Conservation (phyloP, 345 rosid species). For the Erysimum cheiranthoides region DNA sequence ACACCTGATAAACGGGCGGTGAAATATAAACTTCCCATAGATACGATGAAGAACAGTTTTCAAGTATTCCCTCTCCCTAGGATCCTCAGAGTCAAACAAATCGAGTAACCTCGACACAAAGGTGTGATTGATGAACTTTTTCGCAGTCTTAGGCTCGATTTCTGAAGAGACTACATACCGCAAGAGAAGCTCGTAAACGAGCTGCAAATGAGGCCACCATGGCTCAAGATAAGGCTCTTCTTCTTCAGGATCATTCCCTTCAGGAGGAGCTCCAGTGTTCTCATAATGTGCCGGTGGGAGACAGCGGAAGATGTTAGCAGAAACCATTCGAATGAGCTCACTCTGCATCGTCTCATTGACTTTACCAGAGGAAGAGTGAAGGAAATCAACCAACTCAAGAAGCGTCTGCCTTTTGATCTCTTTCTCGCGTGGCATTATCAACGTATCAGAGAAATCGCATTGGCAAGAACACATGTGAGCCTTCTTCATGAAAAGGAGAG, state of each 20-base stretch:
- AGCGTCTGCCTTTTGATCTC: conserved; percentile 52
- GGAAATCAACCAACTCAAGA: conserved; percentile 47
- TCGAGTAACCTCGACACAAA: conserved; percentile 59
- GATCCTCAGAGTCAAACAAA: conserved; percentile 69
- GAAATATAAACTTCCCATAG: conserved; percentile 66
- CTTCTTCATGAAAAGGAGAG: conserved; percentile 48
- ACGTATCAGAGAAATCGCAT: conserved; percentile 47
- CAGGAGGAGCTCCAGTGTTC: conserved; percentile 49
- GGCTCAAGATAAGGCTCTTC: conserved; percentile 58
- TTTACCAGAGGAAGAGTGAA: conserved; percentile 48
- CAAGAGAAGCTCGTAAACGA: conserved; percentile 53
- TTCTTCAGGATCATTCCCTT: conserved; percentile 53
- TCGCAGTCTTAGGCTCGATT: conserved; percentile 54
- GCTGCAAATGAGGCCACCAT: conserved; percentile 58
- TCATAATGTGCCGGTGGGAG: conserved; percentile 46
- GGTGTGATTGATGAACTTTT: conserved; percentile 57
- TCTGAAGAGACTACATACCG: conserved; percentile 53
- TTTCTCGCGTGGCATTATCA: conserved; percentile 52
- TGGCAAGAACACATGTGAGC: conserved; percentile 52
- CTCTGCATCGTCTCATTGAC: conserved; percentile 51
- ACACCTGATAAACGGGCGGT: conserved; percentile 61
- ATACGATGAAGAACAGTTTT: conserved; percentile 68
- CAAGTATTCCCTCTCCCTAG: conserved; percentile 69
- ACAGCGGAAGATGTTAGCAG: conserved; percentile 47
- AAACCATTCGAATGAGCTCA: conserved; percentile 49